A percentile compares a stretch with the other conserved stretches of the same genome.
Evolutionary conservation across 2,329 filamentous ascomycete genomes (phyloP).

Genomic region (Verticillium nubilum): DNA sequence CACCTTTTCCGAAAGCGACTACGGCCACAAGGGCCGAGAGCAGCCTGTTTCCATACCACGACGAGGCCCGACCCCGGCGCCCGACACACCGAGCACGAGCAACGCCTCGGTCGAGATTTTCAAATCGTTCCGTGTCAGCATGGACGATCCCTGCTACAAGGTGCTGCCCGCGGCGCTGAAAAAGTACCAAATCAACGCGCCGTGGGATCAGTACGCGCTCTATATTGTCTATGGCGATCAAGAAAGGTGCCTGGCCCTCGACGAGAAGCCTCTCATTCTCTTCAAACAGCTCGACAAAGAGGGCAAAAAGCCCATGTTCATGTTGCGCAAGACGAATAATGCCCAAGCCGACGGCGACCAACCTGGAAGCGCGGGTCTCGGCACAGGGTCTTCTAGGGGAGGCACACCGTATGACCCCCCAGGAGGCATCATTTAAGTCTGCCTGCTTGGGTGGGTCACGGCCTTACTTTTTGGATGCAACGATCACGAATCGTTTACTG

Average conservation of each 20-base stretch:
- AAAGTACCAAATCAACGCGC: conserved; percentile 97
- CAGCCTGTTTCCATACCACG: conserved; percentile 40
- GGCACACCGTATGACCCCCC: conserved; percentile 50
- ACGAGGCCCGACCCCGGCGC: conserved; percentile 55
- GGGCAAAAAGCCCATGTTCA: conserved; percentile 98
- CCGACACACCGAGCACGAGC: conserved; percentile 52
- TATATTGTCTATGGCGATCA: conserved; percentile 99
- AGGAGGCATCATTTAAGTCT: conserved; percentile 49
- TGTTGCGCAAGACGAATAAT: conserved; percentile 69
- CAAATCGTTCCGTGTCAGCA: conserved; percentile 96
- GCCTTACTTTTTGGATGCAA: no score
- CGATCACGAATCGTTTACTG: background rate
- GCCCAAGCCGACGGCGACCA: conserved; percentile 43
- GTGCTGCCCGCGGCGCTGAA: conserved; percentile 92
- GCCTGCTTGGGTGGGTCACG: background rate
- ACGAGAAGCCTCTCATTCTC: conserved; percentile 89
- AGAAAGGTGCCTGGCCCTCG: conserved; percentile 83
- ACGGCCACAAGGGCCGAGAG: conserved; percentile 22
- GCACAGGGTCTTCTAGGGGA: conserved; percentile 34
- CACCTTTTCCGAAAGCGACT: conserved; percentile 38
- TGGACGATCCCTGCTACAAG: conserved; percentile 97
- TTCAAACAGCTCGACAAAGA: conserved; percentile 98
- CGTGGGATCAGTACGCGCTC: conserved; percentile 94
- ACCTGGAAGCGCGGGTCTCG: conserved; percentile 49
- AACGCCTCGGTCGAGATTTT: conserved; percentile 83